Percentiles rank a stretch among this genome's conserved stretches.
These are phyloP conservation scores for Penicillium robsamsonii DNA, from an alignment of 495 filamentous ascomycete genomes.

Conservation along the genomic window DNA sequence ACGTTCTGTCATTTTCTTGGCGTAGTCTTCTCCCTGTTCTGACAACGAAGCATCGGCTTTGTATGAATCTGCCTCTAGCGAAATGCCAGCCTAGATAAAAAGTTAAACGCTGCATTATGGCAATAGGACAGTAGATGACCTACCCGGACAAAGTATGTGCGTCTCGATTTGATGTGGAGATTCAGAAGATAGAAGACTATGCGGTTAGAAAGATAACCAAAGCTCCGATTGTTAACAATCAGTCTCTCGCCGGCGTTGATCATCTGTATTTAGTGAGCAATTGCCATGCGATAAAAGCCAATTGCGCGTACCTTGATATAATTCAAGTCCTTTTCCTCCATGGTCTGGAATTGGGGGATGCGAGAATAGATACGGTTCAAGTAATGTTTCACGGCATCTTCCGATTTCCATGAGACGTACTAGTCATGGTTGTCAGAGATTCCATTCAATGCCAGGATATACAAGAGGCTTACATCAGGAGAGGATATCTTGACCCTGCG, in stretches of 20 bases:
- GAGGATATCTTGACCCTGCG: conserved; percentile 96
- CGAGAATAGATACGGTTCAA: conserved; percentile 82
- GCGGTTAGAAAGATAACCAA: conserved; percentile 90
- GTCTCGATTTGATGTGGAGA: conserved; percentile 88
- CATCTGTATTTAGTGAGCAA: conserved; percentile 57
- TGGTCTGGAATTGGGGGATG: conserved; percentile 94
- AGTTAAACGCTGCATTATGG: conserved; percentile 1
- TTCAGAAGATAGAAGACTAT: conserved; percentile 99
- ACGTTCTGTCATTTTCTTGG: conserved; percentile 80
- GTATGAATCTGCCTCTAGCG: conserved; percentile 78
- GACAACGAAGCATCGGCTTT: conserved; percentile 85
- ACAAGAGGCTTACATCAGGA: conserved; percentile 67
- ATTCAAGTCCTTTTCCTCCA: conserved; percentile 89
- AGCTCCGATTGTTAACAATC: conserved; percentile 90
- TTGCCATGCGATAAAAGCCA: not conserved
- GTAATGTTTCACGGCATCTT: conserved; percentile 90
- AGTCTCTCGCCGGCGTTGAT: conserved; percentile 94
- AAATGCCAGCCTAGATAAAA: conserved; percentile 52
- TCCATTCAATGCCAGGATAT: not conserved
- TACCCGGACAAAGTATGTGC: conserved; percentile 90
- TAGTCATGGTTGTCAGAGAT: conserved; percentile 28
- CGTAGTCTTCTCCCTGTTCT: conserved; percentile 79
- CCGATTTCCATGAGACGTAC: conserved; percentile 86
- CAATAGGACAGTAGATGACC: conserved; percentile 20
- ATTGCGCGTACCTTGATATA: conserved; percentile 72